Conservation (phyloP, 164 flowering plant genomes). For the Nymphaea thermarum region DNA sequence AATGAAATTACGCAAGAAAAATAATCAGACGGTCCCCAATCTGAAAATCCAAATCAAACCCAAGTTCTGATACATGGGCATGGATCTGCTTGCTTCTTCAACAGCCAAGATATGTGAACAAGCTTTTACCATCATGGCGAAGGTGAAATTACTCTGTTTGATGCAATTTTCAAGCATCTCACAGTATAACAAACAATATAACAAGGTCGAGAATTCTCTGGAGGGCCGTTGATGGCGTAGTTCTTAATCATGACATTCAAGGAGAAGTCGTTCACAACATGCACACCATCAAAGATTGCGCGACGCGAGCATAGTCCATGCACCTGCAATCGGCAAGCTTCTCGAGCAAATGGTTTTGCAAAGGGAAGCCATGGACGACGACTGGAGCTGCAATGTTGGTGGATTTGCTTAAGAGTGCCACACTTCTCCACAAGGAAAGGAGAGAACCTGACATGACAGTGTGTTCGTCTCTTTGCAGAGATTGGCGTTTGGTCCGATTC, state of each 20-base stretch:
- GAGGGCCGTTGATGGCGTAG: constrained; percentile 11
- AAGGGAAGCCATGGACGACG: constrained; percentile 11
- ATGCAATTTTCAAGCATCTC: constrained; percentile 14
- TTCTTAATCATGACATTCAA: constrained; percentile 19
- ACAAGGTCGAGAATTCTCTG: constrained; percentile 9
- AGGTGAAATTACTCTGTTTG: constrained; percentile 21
- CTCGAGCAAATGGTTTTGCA: constrained; percentile 11
- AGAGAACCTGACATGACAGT: not conserved
- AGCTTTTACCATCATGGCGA: constrained; percentile 20
- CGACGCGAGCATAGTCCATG: no score
- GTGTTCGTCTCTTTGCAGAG: not conserved
- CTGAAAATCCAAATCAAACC: constrained; percentile 5
- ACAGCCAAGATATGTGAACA: constrained; percentile 12
- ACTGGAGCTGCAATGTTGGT: constrained; percentile 25
- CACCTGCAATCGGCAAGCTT: no score
- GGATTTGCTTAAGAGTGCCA: constrained; percentile 10
- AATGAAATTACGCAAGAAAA: not conserved
- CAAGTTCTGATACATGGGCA: constrained; percentile 7
- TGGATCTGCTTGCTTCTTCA: constrained; percentile 4
- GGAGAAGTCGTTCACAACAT: constrained; percentile 15
- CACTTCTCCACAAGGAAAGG: constrained; percentile 6
- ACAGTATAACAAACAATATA: constrained; percentile 3
- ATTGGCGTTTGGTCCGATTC: no score
- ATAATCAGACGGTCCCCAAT: constrained; percentile 4
- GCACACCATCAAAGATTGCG: no score